A percentile compares a stretch with the other conserved stretches of the same genome.
Evolutionary conservation across 257 asterid genomes (phyloP).

Genomic region (Datura wrightii): DNA sequence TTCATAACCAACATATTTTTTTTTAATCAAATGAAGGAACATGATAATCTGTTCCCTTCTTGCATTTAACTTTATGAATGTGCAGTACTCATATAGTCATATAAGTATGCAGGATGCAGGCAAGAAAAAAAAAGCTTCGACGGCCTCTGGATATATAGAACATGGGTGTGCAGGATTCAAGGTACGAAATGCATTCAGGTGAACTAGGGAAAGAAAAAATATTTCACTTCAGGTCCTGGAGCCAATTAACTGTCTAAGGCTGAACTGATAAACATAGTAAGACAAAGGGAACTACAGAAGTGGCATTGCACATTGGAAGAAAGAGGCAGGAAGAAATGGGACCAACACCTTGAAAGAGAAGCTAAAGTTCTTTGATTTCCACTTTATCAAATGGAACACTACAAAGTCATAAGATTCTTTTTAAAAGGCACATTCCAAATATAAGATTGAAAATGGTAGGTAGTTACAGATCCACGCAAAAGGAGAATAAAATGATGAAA

Average conservation of each 20-base stretch:
- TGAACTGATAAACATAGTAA: background rate
- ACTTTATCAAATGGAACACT: background rate
- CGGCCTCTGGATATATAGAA: background rate
- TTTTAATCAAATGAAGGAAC: background rate
- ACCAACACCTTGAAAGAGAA: background rate
- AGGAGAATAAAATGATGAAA: background rate
- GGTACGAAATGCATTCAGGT: slow-evolving; percentile 11
- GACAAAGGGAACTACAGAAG: slow-evolving; percentile 1
- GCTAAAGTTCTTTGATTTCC: background rate
- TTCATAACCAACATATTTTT: background rate
- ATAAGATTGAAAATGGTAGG: background rate
- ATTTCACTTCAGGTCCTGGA: background rate
- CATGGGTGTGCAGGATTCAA: background rate
- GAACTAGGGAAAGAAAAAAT: slow-evolving; percentile 12
- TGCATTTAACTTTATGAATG: background rate
- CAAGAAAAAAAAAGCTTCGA: background rate
- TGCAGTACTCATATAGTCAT: background rate
- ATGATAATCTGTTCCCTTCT: background rate
- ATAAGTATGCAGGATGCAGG: background rate
- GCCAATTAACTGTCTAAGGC: background rate
- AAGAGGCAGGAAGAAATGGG: background rate
- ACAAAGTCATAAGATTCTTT: background rate
- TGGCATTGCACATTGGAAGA: background rate
- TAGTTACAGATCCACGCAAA: background rate
- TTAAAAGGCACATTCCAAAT: background rate